Percentiles rank a stretch among this genome's conserved stretches.
phyloP scores from a whole-genome alignment of 2,329 filamentous ascomycete species.

The Didymella segeticola region DNA sequence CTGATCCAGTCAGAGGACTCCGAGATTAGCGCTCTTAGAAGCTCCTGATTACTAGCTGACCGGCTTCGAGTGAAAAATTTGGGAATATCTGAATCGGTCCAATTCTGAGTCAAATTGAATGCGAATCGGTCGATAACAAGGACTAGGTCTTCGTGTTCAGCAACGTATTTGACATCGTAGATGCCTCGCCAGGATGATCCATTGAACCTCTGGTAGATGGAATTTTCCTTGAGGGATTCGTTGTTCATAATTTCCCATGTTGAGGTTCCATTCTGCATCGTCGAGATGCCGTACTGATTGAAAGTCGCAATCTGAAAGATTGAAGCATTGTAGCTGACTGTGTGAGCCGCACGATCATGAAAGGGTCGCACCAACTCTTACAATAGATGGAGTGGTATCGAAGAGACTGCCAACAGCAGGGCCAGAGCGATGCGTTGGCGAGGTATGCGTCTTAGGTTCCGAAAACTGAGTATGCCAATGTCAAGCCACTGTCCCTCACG shows the following conservation, averaged over 20 bases:
- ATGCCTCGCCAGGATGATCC: background rate
- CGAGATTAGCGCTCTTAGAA: background rate
- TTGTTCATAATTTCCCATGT: background rate
- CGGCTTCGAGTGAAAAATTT: background rate
- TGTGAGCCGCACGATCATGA: background rate
- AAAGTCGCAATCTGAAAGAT: conserved; percentile 22
- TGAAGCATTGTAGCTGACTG: conserved; percentile 30
- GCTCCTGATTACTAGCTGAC: background rate
- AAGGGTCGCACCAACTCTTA: conserved; percentile 16
- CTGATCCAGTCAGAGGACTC: background rate
- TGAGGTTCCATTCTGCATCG: conserved; percentile 9
- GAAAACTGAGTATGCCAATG: conserved; percentile 51
- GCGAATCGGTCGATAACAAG: conserved; percentile 15
- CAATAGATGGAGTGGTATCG: conserved; percentile 49
- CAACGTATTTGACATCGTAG: conserved; percentile 11
- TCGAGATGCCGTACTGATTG: conserved; percentile 23
- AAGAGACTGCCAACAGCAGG: conserved; percentile 31
- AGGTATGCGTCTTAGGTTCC: conserved; percentile 43
- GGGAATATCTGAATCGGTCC: background rate
- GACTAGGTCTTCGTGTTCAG: conserved; percentile 16
- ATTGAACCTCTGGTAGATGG: background rate
- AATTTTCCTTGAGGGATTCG: background rate
- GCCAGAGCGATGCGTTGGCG: conserved; percentile 9
- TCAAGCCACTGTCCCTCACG: conserved; percentile 47
- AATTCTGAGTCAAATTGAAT: background rate